Conservation (phyloP, 2,329 filamentous ascomycete genomes). For the Coniosporium tulheliwenetii region DNA sequence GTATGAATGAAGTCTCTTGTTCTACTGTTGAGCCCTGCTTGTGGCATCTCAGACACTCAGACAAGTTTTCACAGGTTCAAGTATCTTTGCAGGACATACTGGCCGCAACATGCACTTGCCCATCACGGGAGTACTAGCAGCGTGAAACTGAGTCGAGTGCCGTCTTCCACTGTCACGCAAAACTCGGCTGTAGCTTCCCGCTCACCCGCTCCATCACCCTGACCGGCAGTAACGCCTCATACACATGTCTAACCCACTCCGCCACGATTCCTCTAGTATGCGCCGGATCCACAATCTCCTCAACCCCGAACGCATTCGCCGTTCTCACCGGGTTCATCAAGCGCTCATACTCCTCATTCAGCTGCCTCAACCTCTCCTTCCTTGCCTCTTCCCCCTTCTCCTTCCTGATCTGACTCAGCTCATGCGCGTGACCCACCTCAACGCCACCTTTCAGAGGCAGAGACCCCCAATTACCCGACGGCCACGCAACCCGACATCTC, state of each 20-base stretch:
- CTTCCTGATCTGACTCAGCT: constrained; percentile 38
- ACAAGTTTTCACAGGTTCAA: too few species aligned
- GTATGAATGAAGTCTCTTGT: too few species aligned
- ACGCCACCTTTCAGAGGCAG: constrained; percentile 49
- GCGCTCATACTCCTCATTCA: constrained; percentile 43
- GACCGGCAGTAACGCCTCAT: constrained; percentile 34
- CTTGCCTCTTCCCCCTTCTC: constrained; percentile 31
- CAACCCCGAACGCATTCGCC: constrained; percentile 46
- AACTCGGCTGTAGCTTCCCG: constrained; percentile 18
- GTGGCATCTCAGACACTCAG: too few species aligned
- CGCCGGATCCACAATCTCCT: constrained; percentile 50
- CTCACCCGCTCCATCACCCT: constrained; percentile 28
- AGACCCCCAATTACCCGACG: constrained; percentile 45
- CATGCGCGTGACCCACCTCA: constrained; percentile 45
- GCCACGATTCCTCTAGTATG: constrained; percentile 39
- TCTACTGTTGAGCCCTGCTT: too few species aligned
- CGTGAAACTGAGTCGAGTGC: too few species aligned
- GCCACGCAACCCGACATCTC: constrained; percentile 46
- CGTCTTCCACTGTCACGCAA: constrained; percentile 7
- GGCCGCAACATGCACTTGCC: too few species aligned
- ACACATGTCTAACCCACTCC: constrained; percentile 41
- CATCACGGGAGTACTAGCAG: too few species aligned
- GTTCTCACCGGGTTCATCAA: constrained; percentile 51
- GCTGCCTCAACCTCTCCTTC: constrained; percentile 35
- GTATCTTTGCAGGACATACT: too few species aligned